phyloP scores from a whole-genome alignment of 176 grass and related monocot genomes.

The Raddia guianensis region DNA sequence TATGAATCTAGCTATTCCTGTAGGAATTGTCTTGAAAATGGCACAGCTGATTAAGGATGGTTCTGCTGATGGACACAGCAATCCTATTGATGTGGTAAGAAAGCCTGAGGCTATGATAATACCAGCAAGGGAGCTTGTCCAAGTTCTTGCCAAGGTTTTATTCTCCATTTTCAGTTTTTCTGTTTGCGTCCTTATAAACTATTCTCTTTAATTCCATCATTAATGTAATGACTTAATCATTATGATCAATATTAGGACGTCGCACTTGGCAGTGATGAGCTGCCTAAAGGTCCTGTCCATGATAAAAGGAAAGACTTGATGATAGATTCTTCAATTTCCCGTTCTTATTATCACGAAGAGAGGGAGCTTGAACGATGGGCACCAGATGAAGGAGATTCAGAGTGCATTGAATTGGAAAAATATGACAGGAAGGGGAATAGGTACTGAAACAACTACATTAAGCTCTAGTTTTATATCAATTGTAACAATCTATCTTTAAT shows the following conservation, averaged over 20 bases:
- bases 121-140: constrained; percentile 76
- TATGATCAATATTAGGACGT: constrained; percentile 67
- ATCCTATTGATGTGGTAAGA: constrained; percentile 53
- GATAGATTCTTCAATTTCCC: constrained; percentile 95
- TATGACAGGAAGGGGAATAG: constrained; percentile 71
- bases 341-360: constrained; percentile 74
- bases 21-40: constrained; percentile 95
- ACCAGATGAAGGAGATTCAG: constrained; percentile 80
- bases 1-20: constrained; percentile 39
- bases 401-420: constrained; percentile 93
- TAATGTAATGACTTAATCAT: constrained; percentile 14
- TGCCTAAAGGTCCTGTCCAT: constrained; percentile 60
- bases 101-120: constrained; percentile 89
- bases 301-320: constrained; percentile 92
- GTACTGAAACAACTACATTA: constrained; percentile 41
- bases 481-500: constrained; percentile 26
- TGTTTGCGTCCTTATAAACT: background rate
- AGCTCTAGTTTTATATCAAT: constrained; percentile 6
- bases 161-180: background rate
- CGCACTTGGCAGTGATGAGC: constrained; percentile 67
- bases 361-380: constrained; percentile 92
- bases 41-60: constrained; percentile 80
- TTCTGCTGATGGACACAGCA: constrained; percentile 57
- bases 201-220: background rate
- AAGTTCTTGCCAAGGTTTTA: constrained; percentile 86